These are phyloP conservation scores for Uronychia binucleata DNA, from an alignment of 73 alveolate genomes.

Conservation along the genomic window DNA sequence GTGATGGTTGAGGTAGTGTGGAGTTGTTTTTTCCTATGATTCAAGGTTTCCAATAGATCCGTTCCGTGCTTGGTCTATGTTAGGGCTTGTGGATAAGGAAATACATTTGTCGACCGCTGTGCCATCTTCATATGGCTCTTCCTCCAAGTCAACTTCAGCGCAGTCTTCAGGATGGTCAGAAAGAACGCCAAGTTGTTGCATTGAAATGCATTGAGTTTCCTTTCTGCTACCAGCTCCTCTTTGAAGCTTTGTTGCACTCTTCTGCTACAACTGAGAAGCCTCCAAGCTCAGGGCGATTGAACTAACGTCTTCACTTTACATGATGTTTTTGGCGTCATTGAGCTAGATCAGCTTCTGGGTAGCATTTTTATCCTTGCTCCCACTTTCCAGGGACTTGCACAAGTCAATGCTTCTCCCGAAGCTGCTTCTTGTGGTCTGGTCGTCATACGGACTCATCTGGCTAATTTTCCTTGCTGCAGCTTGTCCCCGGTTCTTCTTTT, in stretches of 20 bases:
- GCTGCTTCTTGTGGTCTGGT: not conserved
- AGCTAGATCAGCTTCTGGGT: not conserved
- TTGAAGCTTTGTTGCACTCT: not conserved
- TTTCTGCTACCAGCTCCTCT: not conserved
- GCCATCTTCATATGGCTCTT: not conserved
- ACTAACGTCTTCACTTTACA: too few relatives aligned
- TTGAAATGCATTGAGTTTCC: not conserved
- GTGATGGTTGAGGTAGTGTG: too few relatives aligned
- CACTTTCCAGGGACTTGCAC: not conserved
- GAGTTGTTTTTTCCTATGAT: too few relatives aligned
- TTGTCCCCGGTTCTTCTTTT: not conserved
- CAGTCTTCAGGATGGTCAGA: conserved; percentile 1
- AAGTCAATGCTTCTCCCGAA: not conserved
- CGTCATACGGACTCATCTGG: not conserved
- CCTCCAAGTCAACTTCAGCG: not conserved
- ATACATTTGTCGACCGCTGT: not conserved
- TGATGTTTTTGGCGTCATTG: not conserved
- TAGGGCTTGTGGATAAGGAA: not conserved
- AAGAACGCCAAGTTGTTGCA: not conserved
- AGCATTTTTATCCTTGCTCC: not conserved
- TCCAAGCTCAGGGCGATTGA: not conserved
- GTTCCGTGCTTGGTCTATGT: not conserved
- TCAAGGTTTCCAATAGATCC: too few relatives aligned
- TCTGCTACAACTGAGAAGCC: not conserved
- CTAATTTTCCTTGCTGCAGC: not conserved